phyloP scores from a whole-genome alignment of 2,329 filamentous ascomycete genomes.

The Beauveria pseudobassiana region DNA sequence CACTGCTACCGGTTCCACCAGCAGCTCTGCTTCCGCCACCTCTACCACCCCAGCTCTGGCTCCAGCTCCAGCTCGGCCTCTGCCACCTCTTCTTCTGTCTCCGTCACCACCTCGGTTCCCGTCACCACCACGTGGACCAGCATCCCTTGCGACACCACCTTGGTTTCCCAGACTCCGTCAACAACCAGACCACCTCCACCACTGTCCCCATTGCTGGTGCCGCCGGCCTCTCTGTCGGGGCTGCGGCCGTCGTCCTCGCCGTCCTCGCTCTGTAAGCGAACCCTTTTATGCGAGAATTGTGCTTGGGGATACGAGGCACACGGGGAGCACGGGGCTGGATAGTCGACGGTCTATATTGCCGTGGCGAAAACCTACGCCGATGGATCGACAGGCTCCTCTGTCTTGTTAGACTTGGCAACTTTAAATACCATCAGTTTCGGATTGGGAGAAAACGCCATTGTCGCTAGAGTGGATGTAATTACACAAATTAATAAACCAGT shows the following conservation, averaged over 20 bases:
- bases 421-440: constrained; percentile 1
- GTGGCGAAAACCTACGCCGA: neutral
- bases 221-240: constrained; percentile 24
- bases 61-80: constrained; percentile 5
- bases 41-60: constrained; percentile 9
- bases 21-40: constrained; percentile 5
- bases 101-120: constrained; percentile 3
- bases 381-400: neutral
- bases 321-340: neutral
- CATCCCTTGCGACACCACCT: constrained; percentile 13
- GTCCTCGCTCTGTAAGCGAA: constrained; percentile 30
- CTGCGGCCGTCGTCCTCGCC: constrained; percentile 26
- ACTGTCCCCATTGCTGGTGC: constrained; percentile 17
- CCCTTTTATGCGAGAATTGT: neutral
- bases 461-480: constrained; percentile 12
- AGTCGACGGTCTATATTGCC: neutral
- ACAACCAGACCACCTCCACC: constrained; percentile 7
- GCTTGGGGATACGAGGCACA: neutral
- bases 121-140: constrained; percentile 2
- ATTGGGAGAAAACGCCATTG: constrained; percentile 6
- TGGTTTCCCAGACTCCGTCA: neutral
- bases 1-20: neutral
- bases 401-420: neutral
- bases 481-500: constrained; percentile 16
- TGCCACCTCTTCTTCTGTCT: constrained; percentile 3